phyloP scores from a whole-genome alignment of 169 alveolate genomes.

The Plasmodium relictum region DNA sequence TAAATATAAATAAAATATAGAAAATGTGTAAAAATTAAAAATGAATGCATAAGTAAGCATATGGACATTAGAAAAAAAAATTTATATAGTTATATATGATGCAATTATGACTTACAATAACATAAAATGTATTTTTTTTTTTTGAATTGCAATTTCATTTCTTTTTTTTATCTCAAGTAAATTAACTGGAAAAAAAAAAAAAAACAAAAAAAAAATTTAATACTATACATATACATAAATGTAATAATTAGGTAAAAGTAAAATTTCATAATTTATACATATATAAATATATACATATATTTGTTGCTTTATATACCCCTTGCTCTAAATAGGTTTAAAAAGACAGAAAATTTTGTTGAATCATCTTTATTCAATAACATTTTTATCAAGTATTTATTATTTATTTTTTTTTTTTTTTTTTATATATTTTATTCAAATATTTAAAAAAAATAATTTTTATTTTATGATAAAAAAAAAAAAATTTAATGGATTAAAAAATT shows the following conservation, averaged over 20 bases:
- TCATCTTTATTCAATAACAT: conserved; percentile 20
- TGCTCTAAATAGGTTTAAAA: conserved; percentile 33
- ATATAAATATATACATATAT: background rate
- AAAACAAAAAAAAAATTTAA: background rate
- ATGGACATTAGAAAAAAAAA: background rate
- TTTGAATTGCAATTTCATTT: conserved; percentile 38
- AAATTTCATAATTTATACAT: background rate
- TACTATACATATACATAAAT: background rate
- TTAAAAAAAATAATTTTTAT: too few relatives aligned
- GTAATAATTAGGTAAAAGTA: background rate
- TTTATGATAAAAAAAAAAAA: too few relatives aligned
- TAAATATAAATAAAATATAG: background rate
- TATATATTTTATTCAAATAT: too few relatives aligned
- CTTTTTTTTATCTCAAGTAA: conserved; percentile 44
- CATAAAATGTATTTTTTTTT: conserved; percentile 23
- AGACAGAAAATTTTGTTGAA: conserved; percentile 11
- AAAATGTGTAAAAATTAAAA: too few relatives aligned
- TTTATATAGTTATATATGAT: background rate
- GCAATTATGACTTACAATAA: conserved; percentile 20
- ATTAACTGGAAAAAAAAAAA: conserved; percentile 18
- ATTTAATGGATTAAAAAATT: too few relatives aligned
- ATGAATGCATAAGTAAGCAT: background rate
- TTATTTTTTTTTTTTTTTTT: too few relatives aligned
- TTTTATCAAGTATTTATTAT: too few relatives aligned
- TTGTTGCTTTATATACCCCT: conserved; percentile 12